Percentiles rank a stretch among this genome's conserved stretches.
These are phyloP conservation scores for Caloboletus firmus DNA, from an alignment of 1,284 basidiomycete genomes.

Conservation along the genomic window DNA sequence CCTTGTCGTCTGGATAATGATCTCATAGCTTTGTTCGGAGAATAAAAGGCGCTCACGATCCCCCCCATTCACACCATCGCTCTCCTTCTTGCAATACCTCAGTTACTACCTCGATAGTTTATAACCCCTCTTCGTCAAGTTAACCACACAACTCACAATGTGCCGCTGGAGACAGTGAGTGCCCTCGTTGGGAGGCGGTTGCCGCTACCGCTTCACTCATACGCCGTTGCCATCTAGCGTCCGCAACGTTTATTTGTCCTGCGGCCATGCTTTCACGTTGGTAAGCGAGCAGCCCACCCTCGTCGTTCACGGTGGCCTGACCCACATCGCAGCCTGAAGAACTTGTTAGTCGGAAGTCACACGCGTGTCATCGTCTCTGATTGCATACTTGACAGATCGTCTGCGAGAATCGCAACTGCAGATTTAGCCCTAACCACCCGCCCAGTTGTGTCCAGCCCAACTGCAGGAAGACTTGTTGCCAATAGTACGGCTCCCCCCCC, in stretches of 20 bases:
- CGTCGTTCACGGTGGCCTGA: conserved; percentile 3
- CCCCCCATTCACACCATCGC: conserved; percentile 13
- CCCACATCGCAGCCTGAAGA: conserved; percentile 31
- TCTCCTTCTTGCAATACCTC: conserved; percentile 2
- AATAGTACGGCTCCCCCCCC: conserved; percentile 39
- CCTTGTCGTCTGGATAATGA: conserved; percentile 20
- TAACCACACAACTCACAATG: conserved; percentile 26
- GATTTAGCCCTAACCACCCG: conserved; percentile 50
- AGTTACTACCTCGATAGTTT: conserved; percentile 1
- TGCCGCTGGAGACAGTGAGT: conserved; percentile 42
- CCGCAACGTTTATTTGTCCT: conserved; percentile 43
- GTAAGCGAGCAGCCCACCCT: conserved; percentile 27
- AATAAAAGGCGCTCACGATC: conserved; percentile 29
- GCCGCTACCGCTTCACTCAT: conserved; percentile 14
- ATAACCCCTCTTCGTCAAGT: neutral
- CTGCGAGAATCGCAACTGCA: conserved; percentile 45
- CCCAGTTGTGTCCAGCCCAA: conserved; percentile 38
- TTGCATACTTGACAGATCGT: conserved; percentile 32
- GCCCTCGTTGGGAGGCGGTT: neutral
- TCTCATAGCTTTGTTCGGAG: conserved; percentile 28
- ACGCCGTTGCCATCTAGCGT: conserved; percentile 29
- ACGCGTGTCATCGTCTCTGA: conserved; percentile 19
- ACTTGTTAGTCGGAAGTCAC: conserved; percentile 20
- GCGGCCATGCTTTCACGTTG: conserved; percentile 40
- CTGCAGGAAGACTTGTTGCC: conserved; percentile 48